Evolutionary conservation across 495 filamentous ascomycete genomes (phyloP), one percentile per base, ranked within the genome.

Genomic region (Tirmania nivea): DNA sequence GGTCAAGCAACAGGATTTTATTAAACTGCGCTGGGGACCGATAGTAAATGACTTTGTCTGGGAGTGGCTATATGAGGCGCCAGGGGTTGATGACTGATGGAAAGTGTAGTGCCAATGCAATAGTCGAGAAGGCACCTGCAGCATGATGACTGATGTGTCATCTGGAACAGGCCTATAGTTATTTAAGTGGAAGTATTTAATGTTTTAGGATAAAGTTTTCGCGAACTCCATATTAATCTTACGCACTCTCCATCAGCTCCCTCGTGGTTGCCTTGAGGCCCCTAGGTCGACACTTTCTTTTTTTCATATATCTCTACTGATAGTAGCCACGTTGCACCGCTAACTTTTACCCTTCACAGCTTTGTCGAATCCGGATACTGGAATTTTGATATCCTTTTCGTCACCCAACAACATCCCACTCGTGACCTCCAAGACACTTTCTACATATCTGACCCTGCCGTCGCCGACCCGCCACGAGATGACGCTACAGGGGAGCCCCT

Each of bases 341-440:
- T 31, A 31, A 31, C 25, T 31, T 31, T 31, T 31, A 31, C 25
- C 25, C 17, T 20, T 36, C 17, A 19, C 60, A 80, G 80, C 61
- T 90, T 79, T 65, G 87, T 95, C 55, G 90, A 97, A 71, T 88
- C 86, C 19, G 88, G 88, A 39, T 94, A 95, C 80, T 97, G 89
- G 83, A 95, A 95, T 69, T 96, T 96, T 67, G 90, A 96, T 60
- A 79, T 87, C 45, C 87, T 97, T 54, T 95, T 86, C 70, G 86
- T 97, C 20, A 87, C 88, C 25, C 90, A 97, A 69, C 89, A 95
- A 74, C 90, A 95, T 66, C 90, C 89, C 35, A 88, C 90, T 56
- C 84, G 90, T 60, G 90, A 95, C 63, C 71, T 94, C 36, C 90
- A 95, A 75, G 88, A 96, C 64, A 97, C 90, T 49, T 94, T 96